Percentiles rank a stretch among this genome's conserved stretches.
phyloP scores from a whole-genome alignment of 768 basidiomycete species.

The Thelephora aurantiotincta region DNA sequence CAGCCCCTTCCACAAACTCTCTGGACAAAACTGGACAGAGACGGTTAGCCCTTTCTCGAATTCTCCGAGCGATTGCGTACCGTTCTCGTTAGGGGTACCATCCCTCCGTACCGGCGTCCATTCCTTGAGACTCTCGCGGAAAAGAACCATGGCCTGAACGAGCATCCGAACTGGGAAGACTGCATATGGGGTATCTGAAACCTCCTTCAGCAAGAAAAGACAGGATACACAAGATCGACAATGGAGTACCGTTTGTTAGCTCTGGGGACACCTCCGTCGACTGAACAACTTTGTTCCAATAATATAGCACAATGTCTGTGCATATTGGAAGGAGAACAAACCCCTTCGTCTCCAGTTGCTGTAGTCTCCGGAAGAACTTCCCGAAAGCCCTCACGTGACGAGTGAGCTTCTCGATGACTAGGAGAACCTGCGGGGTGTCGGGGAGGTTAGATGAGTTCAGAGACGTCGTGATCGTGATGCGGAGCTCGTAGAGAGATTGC shows the following conservation, averaged over 20 bases:
- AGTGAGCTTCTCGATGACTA: constrained; percentile 43
- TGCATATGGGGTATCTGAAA: constrained; percentile 43
- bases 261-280: constrained; percentile 43
- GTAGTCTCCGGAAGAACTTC: constrained; percentile 67
- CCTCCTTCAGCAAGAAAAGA: not conserved
- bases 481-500: constrained; percentile 38
- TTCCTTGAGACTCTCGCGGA: constrained; percentile 68
- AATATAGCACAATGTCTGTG: constrained; percentile 57
- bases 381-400: constrained; percentile 61
- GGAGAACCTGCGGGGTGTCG: constrained; percentile 23
- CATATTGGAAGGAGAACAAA: constrained; percentile 55
- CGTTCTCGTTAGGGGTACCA: constrained; percentile 43
- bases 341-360: constrained; percentile 40
- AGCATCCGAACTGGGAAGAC: constrained; percentile 68
- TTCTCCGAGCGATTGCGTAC: constrained; percentile 22
- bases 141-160: constrained; percentile 75
- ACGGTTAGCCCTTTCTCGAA: constrained; percentile 6
- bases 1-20: constrained; percentile 62
- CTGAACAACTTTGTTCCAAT: constrained; percentile 68
- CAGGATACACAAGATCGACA: not conserved
- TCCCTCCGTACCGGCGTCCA: constrained; percentile 58
- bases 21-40: constrained; percentile 39
- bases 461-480: constrained; percentile 36
- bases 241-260: constrained; percentile 37
- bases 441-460: constrained; percentile 21